Percentiles rank a stretch among this genome's conserved stretches.
These are phyloP conservation scores for Colletotrichum simmondsii DNA, from an alignment of 2,329 filamentous ascomycete species.

Conservation along the genomic window DNA sequence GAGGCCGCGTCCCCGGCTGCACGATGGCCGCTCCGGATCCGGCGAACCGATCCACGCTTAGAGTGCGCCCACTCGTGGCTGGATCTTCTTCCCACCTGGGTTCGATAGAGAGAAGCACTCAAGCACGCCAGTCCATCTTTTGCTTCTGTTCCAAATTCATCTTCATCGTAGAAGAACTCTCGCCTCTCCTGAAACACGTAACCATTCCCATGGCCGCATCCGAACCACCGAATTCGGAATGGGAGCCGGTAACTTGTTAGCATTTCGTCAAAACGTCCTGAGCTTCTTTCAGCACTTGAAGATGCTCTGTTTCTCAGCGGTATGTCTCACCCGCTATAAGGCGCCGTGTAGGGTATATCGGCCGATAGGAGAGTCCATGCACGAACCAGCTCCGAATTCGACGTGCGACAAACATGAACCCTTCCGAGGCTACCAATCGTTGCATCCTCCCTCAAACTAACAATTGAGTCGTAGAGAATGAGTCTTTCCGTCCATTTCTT, in stretches of 20 bases:
- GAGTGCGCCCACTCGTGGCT: too few relatives aligned
- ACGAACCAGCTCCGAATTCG: too few relatives aligned
- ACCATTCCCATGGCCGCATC: neutral
- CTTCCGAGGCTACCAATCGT: too few relatives aligned
- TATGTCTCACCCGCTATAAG: neutral
- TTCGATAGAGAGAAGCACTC: too few relatives aligned
- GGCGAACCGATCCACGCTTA: neutral
- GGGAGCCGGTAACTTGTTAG: neutral
- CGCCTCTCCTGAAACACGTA: neutral
- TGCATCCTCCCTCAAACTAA: too few relatives aligned
- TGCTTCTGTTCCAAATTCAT: neutral
- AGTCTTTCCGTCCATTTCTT: neutral
- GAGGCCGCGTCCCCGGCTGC: neutral
- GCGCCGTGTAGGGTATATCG: too few relatives aligned
- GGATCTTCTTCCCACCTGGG: neutral
- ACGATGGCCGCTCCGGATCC: constrained; percentile 5
- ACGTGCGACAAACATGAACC: too few relatives aligned
- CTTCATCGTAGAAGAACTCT: too few relatives aligned
- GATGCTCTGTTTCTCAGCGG: neutral
- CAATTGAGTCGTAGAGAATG: too few relatives aligned
- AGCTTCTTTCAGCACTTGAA: neutral
- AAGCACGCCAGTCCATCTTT: too few relatives aligned
- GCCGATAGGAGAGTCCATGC: too few relatives aligned
- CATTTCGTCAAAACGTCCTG: neutral
- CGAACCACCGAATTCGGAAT: neutral